phyloP scores from a whole-genome alignment of 1,284 basidiomycete species.

The Trametes pubescens region DNA sequence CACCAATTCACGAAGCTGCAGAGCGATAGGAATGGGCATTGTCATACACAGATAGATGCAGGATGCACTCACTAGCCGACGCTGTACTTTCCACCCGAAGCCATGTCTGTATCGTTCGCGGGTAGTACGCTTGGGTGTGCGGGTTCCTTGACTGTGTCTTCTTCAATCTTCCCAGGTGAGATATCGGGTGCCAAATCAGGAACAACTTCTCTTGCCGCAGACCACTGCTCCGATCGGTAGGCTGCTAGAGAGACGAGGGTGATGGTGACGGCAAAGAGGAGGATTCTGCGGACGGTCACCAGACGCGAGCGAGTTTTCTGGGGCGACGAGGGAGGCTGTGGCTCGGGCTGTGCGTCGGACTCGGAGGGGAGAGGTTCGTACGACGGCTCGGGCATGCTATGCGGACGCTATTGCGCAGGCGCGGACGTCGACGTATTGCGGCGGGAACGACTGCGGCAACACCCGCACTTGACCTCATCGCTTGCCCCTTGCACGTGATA shows the following conservation, averaged over 20 bases:
- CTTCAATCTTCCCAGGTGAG: conserved; percentile 25
- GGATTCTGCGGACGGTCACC: conserved; percentile 29
- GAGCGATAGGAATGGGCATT: conserved; percentile 12
- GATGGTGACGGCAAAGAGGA: conserved; percentile 46
- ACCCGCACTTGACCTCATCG: conserved; percentile 32
- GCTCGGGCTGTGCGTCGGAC: conserved; percentile 7
- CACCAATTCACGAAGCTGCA: conserved; percentile 81
- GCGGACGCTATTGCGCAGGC: conserved; percentile 14
- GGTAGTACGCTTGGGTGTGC: conserved; percentile 28
- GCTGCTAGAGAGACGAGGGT: conserved; percentile 49
- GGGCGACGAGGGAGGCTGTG: conserved; percentile 22
- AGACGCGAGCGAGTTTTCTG: conserved; percentile 26
- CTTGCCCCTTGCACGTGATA: conserved; percentile 24
- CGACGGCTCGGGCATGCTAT: conserved; percentile 31
- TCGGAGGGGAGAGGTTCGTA: conserved; percentile 43
- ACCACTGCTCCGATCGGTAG: conserved; percentile 57
- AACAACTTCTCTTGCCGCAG: conserved; percentile 33
- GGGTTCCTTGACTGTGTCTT: conserved; percentile 25
- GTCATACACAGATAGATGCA: conserved; percentile 18
- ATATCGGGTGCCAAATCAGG: conserved; percentile 29
- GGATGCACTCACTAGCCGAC: conserved; percentile 75
- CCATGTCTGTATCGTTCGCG: conserved; percentile 39
- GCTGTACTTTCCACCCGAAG: conserved; percentile 65
- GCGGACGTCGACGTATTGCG: conserved; percentile 16
- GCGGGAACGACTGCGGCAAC: conserved; percentile 20